Base-by-base conservation (phyloP, 345 rosid genomes). In the Euphorbia peplus region DNA sequence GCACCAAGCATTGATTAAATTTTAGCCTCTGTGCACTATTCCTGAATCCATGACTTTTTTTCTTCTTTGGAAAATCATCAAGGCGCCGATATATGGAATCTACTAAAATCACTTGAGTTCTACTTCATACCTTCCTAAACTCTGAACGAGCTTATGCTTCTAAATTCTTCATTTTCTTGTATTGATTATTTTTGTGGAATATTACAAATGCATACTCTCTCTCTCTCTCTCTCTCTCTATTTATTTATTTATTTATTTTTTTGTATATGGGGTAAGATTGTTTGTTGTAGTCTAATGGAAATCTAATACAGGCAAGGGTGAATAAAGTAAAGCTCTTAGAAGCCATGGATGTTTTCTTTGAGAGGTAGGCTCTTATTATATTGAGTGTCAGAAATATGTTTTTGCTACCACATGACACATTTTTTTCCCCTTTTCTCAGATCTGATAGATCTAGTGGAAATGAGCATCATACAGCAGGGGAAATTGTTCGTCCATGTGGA, bases 341-440 rank as follows among this genome's bases (percentile, higher is more conserved):
- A 70, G 90, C 97, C 32, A 93, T 93, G 99, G 81, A 78, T 60
- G 76, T 91, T 73, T 93, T 93, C 90, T 93, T 89, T 77, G 91
- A 91, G 58, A 90, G 98, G 97, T 90, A 62, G 41, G 69, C 75
- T 64, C 72, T 62, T 69, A 41, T 25, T 54, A 60, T 60, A 68
- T 69, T 60, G 3, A 21, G 26, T 66, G 25, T 51, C 67, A 58
- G 32, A 51, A 53, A 51, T 68, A 44, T 68, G 68, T 50, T 60
- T 68, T 61, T 22, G 3, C 39, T 61, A 19, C 75, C 21, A 21
- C 67, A 3, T 21, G 48, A 74, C 24, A 53, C 57, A 41, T 57
- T 39, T 61, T 70, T 75, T 61, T 60, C 63, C 70, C 57, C 65
- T 12, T 63, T 74, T 48, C 74, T 64, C 82, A 87, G 96, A 80